Conservation (phyloP, 2,329 filamentous ascomycete genomes). For the Arthrobotrys sphaeroides region DNA sequence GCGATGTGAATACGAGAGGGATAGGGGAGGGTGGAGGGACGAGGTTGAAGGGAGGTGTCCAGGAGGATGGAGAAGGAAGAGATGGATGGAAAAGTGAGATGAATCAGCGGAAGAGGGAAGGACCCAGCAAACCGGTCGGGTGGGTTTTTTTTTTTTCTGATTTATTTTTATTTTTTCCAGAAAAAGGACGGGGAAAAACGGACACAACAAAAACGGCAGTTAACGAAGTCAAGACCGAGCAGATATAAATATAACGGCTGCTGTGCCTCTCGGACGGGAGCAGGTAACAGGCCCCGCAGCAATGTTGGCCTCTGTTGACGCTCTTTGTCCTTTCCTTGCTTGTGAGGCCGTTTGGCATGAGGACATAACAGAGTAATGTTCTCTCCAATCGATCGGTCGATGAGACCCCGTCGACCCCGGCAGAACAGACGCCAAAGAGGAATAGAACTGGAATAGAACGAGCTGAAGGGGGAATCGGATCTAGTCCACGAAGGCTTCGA, state of each 20-base stretch:
- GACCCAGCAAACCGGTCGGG: conserved; percentile 14
- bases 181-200: conserved; percentile 21
- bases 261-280: conserved; percentile 5
- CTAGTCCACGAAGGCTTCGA: background rate
- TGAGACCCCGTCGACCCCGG: background rate
- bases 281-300: conserved; percentile 5
- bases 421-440: background rate
- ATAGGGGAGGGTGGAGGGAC: conserved; percentile 18
- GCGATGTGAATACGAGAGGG: background rate
- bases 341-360: background rate
- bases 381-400: background rate
- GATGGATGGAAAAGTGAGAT: conserved; percentile 26
- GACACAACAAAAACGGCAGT: conserved; percentile 24
- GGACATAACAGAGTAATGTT: conserved; percentile 4
- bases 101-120: conserved; percentile 16
- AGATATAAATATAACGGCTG: background rate
- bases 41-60: conserved; percentile 10
- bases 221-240: background rate
- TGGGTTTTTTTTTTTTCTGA: background rate
- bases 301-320: background rate
- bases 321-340: background rate
- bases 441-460: background rate
- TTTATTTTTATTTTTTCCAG: background rate
- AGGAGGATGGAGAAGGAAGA: conserved; percentile 7
- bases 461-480: background rate